Base-by-base conservation (phyloP, 2,329 filamentous ascomycete genomes). In the Alternaria longipes region DNA sequence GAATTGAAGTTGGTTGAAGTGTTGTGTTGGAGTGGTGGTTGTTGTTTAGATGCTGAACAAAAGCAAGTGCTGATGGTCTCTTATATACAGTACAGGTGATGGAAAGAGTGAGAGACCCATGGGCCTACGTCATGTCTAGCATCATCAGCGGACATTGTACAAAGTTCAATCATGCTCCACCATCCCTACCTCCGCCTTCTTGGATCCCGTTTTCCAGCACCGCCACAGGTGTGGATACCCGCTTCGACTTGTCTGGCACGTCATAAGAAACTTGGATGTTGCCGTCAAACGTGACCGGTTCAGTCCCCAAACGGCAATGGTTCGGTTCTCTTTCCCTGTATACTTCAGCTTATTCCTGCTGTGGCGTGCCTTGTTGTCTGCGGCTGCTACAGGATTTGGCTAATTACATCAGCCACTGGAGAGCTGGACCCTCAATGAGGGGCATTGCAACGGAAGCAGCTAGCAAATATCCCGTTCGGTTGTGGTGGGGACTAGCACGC, bases 61-160 rank as follows among this genome's bases (percentile, higher is more conserved):
- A 58, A 47, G 4, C 26, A 51, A 57, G 62, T 32, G 44, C 26
- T 20, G 49, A 56, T 44, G 57, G 58, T 63, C 26, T 63, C 65
- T 67, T 72, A 72, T 69, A 52, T 67, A 54, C 30, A 32, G 8
- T 1, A 30, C 38, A 24, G 59, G 54, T 32, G 18, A 56, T 56
- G 51, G 60, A 52, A 61, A 54, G 51, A 65, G 59, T 57, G 58
- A 52, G 54, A 67, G 59, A n/a, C 56, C 54, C 42, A 42, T 56
- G n/a, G n/a, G n/a, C n/a, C 56, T 71, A 72, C 70, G 70, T 72
- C 70, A 72, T 67, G 52, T 11, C 52, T 9, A 26, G 50, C 40
- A 42, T 30, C 57, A 66, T 69, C 64, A 65, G 60, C 63, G 64
- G 63, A 53, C 40, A 64, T 66, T 59, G 60, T 62, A 68, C 65